phyloP scores from a whole-genome alignment of 208 protist genomes.

The Angomonas ambiguus region DNA sequence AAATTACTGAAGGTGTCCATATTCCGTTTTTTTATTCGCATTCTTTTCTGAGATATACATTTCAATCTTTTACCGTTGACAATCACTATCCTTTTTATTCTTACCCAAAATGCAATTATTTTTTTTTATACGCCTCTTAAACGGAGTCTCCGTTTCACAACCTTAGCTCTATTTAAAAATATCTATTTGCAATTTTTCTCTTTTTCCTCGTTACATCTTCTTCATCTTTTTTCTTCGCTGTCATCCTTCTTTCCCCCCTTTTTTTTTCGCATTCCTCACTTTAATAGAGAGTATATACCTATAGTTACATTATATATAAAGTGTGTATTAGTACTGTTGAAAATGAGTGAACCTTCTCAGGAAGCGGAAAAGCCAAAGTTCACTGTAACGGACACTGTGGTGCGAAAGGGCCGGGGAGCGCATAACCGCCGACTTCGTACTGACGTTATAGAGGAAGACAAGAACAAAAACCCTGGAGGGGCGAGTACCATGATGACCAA shows the following conservation, averaged over 20 bases:
- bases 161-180: too few species aligned
- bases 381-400: constrained; percentile 15
- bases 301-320: neutral
- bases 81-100: constrained; percentile 10
- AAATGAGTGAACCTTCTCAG: neutral
- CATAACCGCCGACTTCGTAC: constrained; percentile 66
- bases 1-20: too few species aligned
- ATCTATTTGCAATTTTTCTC: constrained; percentile 12
- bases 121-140: too few species aligned
- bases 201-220: constrained; percentile 11
- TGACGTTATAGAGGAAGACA: constrained; percentile 39
- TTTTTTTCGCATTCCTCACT: neutral
- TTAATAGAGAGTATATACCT: neutral
- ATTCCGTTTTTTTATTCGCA: too few species aligned
- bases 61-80: constrained; percentile 1
- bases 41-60: constrained; percentile 8
- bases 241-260: constrained; percentile 1
- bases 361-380: neutral
- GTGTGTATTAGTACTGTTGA: too few species aligned
- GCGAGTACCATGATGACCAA: constrained; percentile 47
- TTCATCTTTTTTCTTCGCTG: neutral
- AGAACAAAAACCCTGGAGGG: constrained; percentile 3
- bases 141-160: constrained; percentile 8
- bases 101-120: neutral
- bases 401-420: constrained; percentile 65